These are phyloP conservation scores for Oemleria cerasiformis DNA, from an alignment of 306 rosid species.

Conservation along the genomic window DNA sequence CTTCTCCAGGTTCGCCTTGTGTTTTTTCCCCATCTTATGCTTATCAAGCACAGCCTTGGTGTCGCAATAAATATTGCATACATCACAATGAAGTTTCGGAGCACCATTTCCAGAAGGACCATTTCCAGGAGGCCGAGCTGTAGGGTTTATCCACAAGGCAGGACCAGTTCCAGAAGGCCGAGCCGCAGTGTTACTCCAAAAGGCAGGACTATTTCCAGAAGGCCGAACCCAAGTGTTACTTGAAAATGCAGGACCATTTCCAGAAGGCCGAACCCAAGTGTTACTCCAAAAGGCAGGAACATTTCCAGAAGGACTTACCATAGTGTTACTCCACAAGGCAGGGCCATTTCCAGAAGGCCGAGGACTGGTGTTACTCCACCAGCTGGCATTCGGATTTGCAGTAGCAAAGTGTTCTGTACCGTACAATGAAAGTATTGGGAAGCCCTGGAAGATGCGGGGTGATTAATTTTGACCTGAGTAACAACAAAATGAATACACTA, in stretches of 20 bases:
- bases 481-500: background rate
- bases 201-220: conserved; percentile 18
- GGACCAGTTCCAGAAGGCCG: conserved; percentile 23
- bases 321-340: background rate
- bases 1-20: conserved; percentile 46
- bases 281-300: conserved; percentile 9
- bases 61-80: conserved; percentile 52
- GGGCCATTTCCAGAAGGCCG: conserved; percentile 25
- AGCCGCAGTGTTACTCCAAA: background rate
- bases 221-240: conserved; percentile 2
- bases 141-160: background rate
- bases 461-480: background rate
- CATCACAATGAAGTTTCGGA: conserved; percentile 38
- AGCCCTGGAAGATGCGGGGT: conserved; percentile 4
- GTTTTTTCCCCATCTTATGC: conserved; percentile 55
- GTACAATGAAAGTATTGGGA: conserved; percentile 6
- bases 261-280: conserved; percentile 10
- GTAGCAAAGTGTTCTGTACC: conserved; percentile 9
- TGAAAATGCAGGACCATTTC: conserved; percentile 15
- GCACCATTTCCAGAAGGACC: conserved; percentile 27
- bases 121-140: conserved; percentile 18
- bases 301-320: conserved; percentile 16
- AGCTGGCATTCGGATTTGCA: conserved; percentile 15
- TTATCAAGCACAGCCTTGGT: conserved; percentile 42
- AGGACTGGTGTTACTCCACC: conserved; percentile 24